Conservation (phyloP, 306 rosid species). For the Rosa persica region DNA sequence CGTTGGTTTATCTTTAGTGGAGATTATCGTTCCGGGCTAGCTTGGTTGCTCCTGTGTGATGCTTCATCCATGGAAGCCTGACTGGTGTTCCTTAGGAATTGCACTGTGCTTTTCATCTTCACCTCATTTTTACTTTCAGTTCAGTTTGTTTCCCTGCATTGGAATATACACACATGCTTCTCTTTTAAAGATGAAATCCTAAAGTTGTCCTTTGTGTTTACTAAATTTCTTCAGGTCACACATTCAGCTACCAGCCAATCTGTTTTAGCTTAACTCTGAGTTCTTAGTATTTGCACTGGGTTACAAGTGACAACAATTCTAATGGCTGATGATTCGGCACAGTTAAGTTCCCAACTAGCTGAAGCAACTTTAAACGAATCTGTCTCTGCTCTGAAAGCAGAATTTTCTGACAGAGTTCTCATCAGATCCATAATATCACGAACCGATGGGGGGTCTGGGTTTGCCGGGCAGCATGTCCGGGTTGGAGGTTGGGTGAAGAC, state of each 20-base stretch:
- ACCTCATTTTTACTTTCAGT: background rate
- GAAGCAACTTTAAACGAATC: conserved; percentile 29
- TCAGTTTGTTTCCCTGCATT: background rate
- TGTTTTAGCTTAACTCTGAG: background rate
- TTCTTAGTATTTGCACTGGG: background rate
- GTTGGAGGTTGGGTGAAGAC: conserved; percentile 96
- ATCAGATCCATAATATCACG: conserved; percentile 64
- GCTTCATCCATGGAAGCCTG: conserved; percentile 2
- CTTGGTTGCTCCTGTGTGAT: background rate
- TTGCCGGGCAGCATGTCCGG: conserved; percentile 57
- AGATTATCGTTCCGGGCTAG: background rate
- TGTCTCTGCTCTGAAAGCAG: conserved; percentile 28
- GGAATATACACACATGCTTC: background rate
- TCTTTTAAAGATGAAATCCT: background rate
- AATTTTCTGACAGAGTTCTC: conserved; percentile 81
- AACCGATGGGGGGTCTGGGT: conserved; percentile 72
- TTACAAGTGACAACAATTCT: background rate
- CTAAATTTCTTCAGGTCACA: background rate
- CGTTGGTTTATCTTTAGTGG: background rate
- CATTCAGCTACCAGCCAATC: background rate
- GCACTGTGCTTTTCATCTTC: background rate
- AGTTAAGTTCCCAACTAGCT: conserved; percentile 53
- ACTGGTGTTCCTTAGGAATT: background rate
- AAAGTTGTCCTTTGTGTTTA: background rate
- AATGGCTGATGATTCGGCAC: conserved; percentile 49